Evolutionary conservation across 75 land plant species (phyloP), one percentile per base, ranked within the genome.

Genomic region (Isoetes taiwanensis): DNA sequence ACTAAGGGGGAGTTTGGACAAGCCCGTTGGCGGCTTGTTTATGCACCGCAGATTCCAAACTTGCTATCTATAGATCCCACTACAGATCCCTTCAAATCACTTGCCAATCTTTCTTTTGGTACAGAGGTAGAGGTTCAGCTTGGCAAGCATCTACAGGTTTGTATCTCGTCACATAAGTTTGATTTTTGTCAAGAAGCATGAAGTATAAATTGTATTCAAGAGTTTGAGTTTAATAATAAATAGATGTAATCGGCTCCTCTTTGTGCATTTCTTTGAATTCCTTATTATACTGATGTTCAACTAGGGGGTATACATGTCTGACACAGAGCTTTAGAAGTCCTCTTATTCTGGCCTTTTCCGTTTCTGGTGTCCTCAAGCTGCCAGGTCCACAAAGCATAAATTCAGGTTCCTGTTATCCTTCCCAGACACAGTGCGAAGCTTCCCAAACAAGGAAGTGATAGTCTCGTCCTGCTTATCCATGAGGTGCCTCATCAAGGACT

Each of bases 41-140:
- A 85, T 54, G 98, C 98, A 17, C 98, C 98, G 2, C 96, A 93
- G 52, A 89, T 93, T 40, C 86, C 88, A 46, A 93, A 86, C 48
- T 61, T 90, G 56, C 81, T 81, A 3, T 88, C 96, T 24, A 67
- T 84, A 41, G 90, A 88, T 67, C 90, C 95, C 19, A 73, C 88
- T 9, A 82, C 67, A n/a, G 98, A 93, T 59, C 96, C 96, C 27
- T 80, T 93, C 38, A 84, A 81, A 56, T 88, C 90, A 2, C 72
- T 93, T 4, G 85, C 98, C 41, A 86, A 66, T 69, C 82, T 91
- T 25, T 81, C 95, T 27, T 81, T 88, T 65, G 96, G 88, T 24
- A 78, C 95, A 28, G 98, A 88, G 72, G 98, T 93, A 29, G 98
- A 88, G 78, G 86, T 93, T 20, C 96, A 84, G 67, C 72, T 93